Evolutionary conservation across 495 filamentous ascomycete genomes (phyloP), one percentile per base, ranked within the genome.

Genomic region (Antarctomyces pellizariae): DNA sequence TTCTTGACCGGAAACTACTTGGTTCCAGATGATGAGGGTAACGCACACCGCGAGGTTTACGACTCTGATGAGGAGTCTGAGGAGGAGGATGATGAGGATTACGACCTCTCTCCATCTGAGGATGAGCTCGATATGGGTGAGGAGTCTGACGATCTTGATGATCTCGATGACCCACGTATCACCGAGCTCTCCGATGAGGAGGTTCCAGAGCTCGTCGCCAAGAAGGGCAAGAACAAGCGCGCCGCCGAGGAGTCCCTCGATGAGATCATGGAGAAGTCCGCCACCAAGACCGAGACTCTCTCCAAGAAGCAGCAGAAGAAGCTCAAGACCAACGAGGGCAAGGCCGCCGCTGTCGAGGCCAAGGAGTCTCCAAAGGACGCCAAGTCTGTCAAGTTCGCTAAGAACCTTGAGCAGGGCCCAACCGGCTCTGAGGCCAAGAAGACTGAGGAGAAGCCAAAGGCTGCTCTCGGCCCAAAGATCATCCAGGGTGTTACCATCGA

Each of bases 281-380:
- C 59, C 32, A 52, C 62, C 34, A 73, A 72, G 42, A 62, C 56
- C 36, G 64, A 67, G 33, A 59, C 55, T 41, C 60, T 89, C 28
- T 84, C 69, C 62, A 92, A 95, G 66, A 95, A 92, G 59, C 78
- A 97, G 49, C 68, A 71, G 41, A 95, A 99, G 69, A 99, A 93
- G 64, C 61, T 90, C 12, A 95, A 95, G 72, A 89, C 86, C 57
- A 93, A 91, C 57, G 72, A 83, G 44, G 84, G 84, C 24, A 70
- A 90, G 36, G 69, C 84, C 24, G 61, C 71, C 32, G 46, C 56
- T 25, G 56, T 54, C 24, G 64, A 71, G 47, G 32, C 45, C 16
- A 58, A 67, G 36, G 65, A 66, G 33, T 27, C 56, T 33, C 39
- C 54, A 35, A 74, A 75, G 55, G 50, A 49, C 17, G 75, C 78